A percentile compares a stretch with the other conserved stretches of the same genome.
Evolutionary conservation across 2,329 filamentous ascomycete genomes (phyloP).

Genomic region (Colletotrichum agaves): DNA sequence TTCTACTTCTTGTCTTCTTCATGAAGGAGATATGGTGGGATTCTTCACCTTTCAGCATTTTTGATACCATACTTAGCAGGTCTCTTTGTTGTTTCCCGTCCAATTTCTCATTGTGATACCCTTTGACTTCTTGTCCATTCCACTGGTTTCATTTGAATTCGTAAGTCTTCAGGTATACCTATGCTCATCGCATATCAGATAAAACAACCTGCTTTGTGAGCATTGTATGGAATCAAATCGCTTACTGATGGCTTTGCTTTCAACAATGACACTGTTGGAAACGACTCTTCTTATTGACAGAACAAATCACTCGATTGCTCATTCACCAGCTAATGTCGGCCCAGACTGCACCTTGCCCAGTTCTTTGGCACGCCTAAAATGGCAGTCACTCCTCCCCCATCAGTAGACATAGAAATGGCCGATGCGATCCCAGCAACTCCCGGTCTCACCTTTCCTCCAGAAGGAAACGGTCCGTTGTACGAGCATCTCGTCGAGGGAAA

Average conservation of each 20-base stretch:
- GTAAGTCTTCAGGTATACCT: no score
- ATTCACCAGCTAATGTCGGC: background rate
- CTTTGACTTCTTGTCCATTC: background rate
- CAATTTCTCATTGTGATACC: background rate
- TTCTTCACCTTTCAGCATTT: background rate
- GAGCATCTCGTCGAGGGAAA: background rate
- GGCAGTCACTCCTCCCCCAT: conserved; percentile 15
- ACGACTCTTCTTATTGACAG: no score
- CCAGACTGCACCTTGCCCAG: background rate
- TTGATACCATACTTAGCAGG: background rate
- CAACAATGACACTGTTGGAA: no score
- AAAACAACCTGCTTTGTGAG: no score
- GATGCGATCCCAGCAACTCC: conserved; percentile 19
- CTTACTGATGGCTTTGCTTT: background rate
- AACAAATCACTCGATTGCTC: background rate
- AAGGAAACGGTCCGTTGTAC: background rate
- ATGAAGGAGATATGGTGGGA: conserved; percentile 7
- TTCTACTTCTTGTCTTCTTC: background rate
- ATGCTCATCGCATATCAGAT: no score
- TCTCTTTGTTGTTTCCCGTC: background rate
- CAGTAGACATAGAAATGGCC: conserved; percentile 32
- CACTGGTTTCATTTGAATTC: no score
- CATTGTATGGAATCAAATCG: background rate
- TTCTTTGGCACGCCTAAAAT: conserved; percentile 16
- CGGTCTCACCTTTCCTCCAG: conserved; percentile 16